Evolutionary conservation across 495 filamentous ascomycete species (phyloP), one percentile per base, ranked within the genome.

Genomic region (Chaetomium tenue): DNA sequence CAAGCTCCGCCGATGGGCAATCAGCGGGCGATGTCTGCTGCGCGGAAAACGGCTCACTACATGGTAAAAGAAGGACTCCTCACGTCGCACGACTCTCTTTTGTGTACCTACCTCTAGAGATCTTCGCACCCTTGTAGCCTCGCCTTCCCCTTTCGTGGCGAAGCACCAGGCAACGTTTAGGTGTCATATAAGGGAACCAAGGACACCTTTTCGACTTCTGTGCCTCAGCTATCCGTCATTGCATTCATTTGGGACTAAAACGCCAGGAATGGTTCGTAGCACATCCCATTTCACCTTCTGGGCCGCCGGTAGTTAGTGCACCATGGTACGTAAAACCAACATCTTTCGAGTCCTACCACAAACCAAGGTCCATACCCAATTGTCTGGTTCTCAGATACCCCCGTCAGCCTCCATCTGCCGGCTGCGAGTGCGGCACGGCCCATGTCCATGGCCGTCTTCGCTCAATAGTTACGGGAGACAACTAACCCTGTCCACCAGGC

Each of bases 401-500:
- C 5, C 16, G 13, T 15, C 18, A 39, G 0, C 13, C 12, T 25
- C 13, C 4, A 5, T 28, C 55, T 58, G 23, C 39, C 60, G 16
- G 23, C 56, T 57, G 61, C 68, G 61, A 62, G 68, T 47, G 63
- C 66, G 63, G 66, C 63, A 25, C 65, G 61, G 28, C 25, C 63
- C 68, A 66, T 51, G 56, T 48, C 47, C 13, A 0, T 33, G 11
- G 42, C 15, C 26, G 2, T 22, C 39, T 11, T 9, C 28, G 23
- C 62, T 51, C 46, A 37, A 67, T 47, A 37, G 20, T 22, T 47
- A 50, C 28, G 13, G 40, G 13, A 60, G 23, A 26, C 46, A 23
- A 25, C 62, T 63, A 57, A 69, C 58, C 58, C 26, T 23, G 13
- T 48, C 54, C 30, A 16, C 1, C 64, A 81, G 77, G 80, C 76